phyloP scores from a whole-genome alignment of 352 stramenopile species.

The Phytophthora sp. region DNA sequence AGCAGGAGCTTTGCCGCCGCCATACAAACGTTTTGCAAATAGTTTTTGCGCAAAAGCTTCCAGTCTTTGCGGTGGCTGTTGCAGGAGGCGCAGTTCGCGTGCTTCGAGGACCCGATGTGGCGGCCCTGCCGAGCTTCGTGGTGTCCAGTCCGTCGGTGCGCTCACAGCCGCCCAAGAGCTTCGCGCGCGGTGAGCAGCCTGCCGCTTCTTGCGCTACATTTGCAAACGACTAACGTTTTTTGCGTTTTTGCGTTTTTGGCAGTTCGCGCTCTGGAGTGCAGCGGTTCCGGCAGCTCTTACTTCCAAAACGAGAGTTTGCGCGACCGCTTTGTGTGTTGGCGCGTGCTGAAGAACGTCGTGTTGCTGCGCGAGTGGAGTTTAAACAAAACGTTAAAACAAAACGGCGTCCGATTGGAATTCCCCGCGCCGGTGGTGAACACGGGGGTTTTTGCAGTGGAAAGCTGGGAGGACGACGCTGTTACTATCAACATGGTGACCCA shows the following conservation, averaged over 20 bases:
- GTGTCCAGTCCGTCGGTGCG: constrained; percentile 40
- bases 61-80: constrained; percentile 29
- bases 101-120: constrained; percentile 57
- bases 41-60: not conserved
- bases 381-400: constrained; percentile 59
- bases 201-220: not conserved
- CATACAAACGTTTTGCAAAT: too few relatives aligned
- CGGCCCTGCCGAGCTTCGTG: constrained; percentile 33
- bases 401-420: constrained; percentile 65
- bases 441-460: constrained; percentile 66
- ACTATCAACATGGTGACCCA: constrained; percentile 72
- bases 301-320: constrained; percentile 73
- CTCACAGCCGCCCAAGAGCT: constrained; percentile 59
- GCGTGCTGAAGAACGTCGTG: constrained; percentile 76
- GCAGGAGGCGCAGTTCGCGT: constrained; percentile 75
- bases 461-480: constrained; percentile 61
- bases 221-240: constrained; percentile 24
- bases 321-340: constrained; percentile 78
- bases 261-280: constrained; percentile 75
- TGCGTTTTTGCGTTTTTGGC: not conserved
- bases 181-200: constrained; percentile 46
- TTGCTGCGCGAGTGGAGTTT: constrained; percentile 79
- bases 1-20: not conserved
- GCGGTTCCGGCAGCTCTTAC: constrained; percentile 71
- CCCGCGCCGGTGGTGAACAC: constrained; percentile 60